Percentiles rank a stretch among this genome's conserved stretches.
These are phyloP conservation scores for Epichloe sp. DNA, from an alignment of 2,329 filamentous ascomycete species.

Conservation along the genomic window DNA sequence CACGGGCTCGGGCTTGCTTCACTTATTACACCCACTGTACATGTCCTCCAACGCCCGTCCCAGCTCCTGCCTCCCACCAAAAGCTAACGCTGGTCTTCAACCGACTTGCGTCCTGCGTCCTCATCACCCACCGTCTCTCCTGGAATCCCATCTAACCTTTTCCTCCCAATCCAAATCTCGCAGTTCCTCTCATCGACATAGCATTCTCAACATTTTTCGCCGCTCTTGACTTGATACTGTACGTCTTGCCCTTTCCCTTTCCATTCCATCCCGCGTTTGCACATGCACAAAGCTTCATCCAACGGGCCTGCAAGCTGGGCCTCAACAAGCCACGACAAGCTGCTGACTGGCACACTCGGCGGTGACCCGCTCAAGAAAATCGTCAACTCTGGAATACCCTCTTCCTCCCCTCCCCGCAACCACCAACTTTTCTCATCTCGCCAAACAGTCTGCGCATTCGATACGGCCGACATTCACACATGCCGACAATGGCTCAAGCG, in stretches of 20 bases:
- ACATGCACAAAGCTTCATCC: not conserved
- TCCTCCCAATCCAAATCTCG: not conserved
- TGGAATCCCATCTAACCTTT: not conserved
- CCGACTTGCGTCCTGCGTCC: not conserved
- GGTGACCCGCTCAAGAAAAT: conserved; percentile 7
- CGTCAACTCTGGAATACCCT: not conserved
- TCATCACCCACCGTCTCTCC: not conserved
- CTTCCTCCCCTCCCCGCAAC: conserved; percentile 1
- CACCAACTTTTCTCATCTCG: conserved; percentile 3
- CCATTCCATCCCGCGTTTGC: not conserved
- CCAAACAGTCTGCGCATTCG: conserved; percentile 1
- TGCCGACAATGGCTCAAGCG: conserved; percentile 35
- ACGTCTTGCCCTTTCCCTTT: not conserved
- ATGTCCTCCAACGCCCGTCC: not conserved
- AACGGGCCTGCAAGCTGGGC: not conserved
- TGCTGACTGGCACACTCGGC: conserved; percentile 3
- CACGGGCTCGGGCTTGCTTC: too few relatives aligned
- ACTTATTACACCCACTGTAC: too few relatives aligned
- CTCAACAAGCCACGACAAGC: conserved; percentile 3
- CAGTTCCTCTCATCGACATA: not conserved
- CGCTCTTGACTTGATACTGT: not conserved
- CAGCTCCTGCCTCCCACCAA: not conserved
- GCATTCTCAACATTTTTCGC: not conserved
- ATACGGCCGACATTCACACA: conserved; percentile 6
- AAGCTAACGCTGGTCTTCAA: not conserved